Conservation (phyloP, 306 rosid species). For the Casuarina equisetifolia region DNA sequence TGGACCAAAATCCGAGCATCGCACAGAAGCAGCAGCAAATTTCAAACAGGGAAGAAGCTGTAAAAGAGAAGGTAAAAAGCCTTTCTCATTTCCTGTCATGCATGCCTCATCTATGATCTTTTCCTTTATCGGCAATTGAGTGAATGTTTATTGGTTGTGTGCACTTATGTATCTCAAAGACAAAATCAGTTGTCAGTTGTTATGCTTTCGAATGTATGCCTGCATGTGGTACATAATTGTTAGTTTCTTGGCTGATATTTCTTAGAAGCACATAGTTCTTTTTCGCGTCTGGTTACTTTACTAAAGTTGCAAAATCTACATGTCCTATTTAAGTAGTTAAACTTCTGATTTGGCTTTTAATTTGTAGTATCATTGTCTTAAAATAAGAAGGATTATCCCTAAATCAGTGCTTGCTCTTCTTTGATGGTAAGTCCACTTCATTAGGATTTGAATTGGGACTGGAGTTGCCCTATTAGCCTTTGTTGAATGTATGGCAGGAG, state of each 20-base stretch:
- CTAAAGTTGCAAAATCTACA: background rate
- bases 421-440: background rate
- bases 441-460: background rate
- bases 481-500: background rate
- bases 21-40: conserved; percentile 64
- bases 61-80: conserved; percentile 72
- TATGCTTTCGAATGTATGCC: background rate
- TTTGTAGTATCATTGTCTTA: background rate
- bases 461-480: no score
- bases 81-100: conserved; percentile 2
- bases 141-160: background rate
- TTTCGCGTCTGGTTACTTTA: background rate
- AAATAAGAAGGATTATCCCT: background rate
- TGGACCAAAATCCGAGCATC: conserved; percentile 43
- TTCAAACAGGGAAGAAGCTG: conserved; percentile 61
- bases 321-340: background rate
- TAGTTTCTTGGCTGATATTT: background rate
- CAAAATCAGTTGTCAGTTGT: background rate
- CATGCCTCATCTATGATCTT: background rate
- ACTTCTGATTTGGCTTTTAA: background rate
- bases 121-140: conserved; percentile 4
- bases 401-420: background rate
- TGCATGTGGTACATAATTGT: background rate
- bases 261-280: background rate
- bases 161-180: background rate